Evolutionary conservation across 2,329 filamentous ascomycete genomes (phyloP), one percentile per base, ranked within the genome.

Genomic region (Monilinia polystroma): DNA sequence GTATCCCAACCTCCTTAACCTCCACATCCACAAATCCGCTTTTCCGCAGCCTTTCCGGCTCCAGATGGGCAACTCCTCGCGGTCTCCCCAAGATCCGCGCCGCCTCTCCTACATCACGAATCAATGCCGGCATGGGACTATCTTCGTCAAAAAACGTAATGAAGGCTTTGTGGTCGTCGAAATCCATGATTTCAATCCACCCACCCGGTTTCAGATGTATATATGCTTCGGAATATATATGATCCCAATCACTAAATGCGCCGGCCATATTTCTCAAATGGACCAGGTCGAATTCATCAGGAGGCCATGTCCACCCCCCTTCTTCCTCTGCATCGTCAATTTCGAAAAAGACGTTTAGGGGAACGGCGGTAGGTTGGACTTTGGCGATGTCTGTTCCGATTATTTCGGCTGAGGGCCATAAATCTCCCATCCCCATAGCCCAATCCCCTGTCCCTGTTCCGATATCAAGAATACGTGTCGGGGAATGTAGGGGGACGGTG

Each of bases 381-480:
- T 84, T 83, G 2, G 83, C 85, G 3, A 88, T 81, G 70, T 88
- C 85, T 16, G 84, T 82, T 5, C 87, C 88, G 59, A 83, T 82
- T 41, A 91, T 81, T 68, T 85, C 79, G 52, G 80, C 75, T 64
- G 80, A 75, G 3, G 80, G 78, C 63, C 77, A 80, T 55, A 79
- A 73, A 60, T 84, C 81, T 72, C 82, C 84, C 78, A 89, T 83
- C 68, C 85, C 84, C 67, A 87, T 85, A 4, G 84, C 81, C 84
- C 86, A 89, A 66, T 87, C 85, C 2, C 87, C 86, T 0, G 85
- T 86, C 20, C 87, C 87, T 8, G 84, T 87, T n/a, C 80, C 80
- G 23, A 82, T 74, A 62, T 82, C 80, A 1, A 82, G 74, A 12
- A 82, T 74, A 43, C 74, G 75, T 7, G 72, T 73, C 2, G 76